A percentile compares a stretch with the other conserved stretches of the same genome.
Evolutionary conservation across 2,329 filamentous ascomycete genomes (phyloP).

Genomic region (Aspergillus candidus): DNA sequence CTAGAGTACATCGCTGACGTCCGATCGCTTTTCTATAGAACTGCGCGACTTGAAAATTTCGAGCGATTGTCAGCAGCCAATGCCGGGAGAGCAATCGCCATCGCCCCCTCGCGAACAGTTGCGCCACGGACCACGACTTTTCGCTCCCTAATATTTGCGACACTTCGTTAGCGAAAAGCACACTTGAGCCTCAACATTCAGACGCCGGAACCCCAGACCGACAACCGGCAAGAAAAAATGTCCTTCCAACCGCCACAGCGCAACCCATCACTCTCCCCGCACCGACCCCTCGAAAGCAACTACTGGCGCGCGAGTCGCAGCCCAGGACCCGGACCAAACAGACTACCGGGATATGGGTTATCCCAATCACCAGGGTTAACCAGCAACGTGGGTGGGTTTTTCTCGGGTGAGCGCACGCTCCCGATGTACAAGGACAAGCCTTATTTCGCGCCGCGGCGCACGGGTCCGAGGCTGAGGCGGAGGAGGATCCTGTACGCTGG

Average conservation of each 20-base stretch:
- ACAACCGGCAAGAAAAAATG: slow-evolving; percentile 21
- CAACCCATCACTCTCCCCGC: slow-evolving; percentile 61
- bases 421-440: slow-evolving; percentile 99
- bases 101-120: no score
- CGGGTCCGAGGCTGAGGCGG: slow-evolving; percentile 54
- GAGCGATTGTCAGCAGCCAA: no score
- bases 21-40: no score
- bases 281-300: slow-evolving; percentile 59
- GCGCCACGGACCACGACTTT: no score
- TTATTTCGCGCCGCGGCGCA: slow-evolving; percentile 55
- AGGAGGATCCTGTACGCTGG: slow-evolving; percentile 56
- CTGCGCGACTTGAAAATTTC: no score
- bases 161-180: no score
- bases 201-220: not conserved
- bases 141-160: no score
- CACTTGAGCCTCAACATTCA: no score
- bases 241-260: slow-evolving; percentile 62
- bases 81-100: no score
- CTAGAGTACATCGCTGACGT: no score
- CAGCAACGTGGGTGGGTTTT: slow-evolving; percentile 58
- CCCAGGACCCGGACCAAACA: slow-evolving; percentile 40
- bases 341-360: slow-evolving; percentile 35
- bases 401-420: slow-evolving; percentile 58
- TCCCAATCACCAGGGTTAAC: slow-evolving; percentile 47
- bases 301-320: slow-evolving; percentile 54